These are phyloP conservation scores for Suillus americanus DNA, from an alignment of 768 basidiomycete species.

Conservation along the genomic window DNA sequence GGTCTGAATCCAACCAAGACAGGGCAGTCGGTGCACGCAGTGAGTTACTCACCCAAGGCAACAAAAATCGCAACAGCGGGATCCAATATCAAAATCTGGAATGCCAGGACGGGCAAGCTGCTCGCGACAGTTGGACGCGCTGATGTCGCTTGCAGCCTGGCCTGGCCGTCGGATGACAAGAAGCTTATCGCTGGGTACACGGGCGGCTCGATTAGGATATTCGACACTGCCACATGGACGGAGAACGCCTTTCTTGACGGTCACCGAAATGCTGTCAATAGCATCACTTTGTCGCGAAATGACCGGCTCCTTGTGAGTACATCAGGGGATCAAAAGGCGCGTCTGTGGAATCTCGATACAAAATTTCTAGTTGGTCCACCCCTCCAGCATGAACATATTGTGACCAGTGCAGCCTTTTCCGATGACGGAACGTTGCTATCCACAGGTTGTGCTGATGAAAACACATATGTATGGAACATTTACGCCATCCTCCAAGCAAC, in stretches of 20 bases:
- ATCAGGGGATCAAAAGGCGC: conserved; percentile 30
- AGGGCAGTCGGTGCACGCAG: conserved; percentile 20
- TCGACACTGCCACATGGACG: neutral
- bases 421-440: conserved; percentile 18
- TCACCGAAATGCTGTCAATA: conserved; percentile 24
- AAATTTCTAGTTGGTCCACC: conserved; percentile 21
- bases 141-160: neutral
- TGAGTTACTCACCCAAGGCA: conserved; percentile 28
- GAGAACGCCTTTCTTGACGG: conserved; percentile 11
- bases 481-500: neutral
- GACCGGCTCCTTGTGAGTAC: conserved; percentile 28
- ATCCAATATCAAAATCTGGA: conserved; percentile 28
- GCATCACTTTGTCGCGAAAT: conserved; percentile 27
- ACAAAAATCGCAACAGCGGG: conserved; percentile 26
- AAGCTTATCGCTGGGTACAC: neutral
- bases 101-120: conserved; percentile 22
- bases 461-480: neutral
- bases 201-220: neutral
- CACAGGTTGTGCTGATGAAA: neutral
- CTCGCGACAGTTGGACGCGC: conserved; percentile 1
- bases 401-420: conserved; percentile 26
- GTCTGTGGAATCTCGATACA: conserved; percentile 26
- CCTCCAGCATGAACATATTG: conserved; percentile 27
- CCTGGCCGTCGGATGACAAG: neutral
- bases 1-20: conserved; percentile 13